Evolutionary conservation across 257 asterid species (phyloP), one percentile per base, ranked within the genome.

Genomic region (Lycium ferocissimum): DNA sequence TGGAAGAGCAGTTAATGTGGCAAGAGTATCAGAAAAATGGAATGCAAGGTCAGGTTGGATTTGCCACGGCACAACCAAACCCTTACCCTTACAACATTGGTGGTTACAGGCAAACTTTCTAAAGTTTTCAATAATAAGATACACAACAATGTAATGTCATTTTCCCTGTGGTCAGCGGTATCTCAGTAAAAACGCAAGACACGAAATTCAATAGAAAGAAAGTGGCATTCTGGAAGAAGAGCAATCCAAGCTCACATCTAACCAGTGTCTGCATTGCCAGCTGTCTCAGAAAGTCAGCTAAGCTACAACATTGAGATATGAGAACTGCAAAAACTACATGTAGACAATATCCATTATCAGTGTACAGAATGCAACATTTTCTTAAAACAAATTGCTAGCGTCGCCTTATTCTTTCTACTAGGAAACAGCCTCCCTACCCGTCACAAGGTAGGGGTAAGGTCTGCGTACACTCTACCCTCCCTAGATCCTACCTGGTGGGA

Each of bases 1-100:
- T 84, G 15, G 95, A 97, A 70, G 98, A 97, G 90, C 99, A 97
- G 78, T 4, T 89, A 40, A 91, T 91, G 93, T 97, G 99, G 99
- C 99, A 94, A 89, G 94, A 95, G 70, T 95, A 92, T 70, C 86
- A 91, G n/a, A 93, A 89, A 38, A 94, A 91, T 81, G 99, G 99
- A 84, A 93, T 89, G 95, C 98, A 94, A 85, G 99, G 98, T 43
- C 93, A 91, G 40, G 94, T 89, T 37, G 91, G 91, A 51, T 91
- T 91, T 62, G 76, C 89, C 81, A 91, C 87, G 66, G 84, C 81
- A 79, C 91, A 89, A 67, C 88, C 86, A 57, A 88, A 83, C 56
- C 84, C 84, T 12, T 80, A 92, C 80, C 93, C 91, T 14, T 87
- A 88, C 85, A 89, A 87, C 85, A 53, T 83, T 5, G 94, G 96